Evolutionary conservation across 2,329 filamentous ascomycete species (phyloP).

Genomic region (Diaporthe eres): DNA sequence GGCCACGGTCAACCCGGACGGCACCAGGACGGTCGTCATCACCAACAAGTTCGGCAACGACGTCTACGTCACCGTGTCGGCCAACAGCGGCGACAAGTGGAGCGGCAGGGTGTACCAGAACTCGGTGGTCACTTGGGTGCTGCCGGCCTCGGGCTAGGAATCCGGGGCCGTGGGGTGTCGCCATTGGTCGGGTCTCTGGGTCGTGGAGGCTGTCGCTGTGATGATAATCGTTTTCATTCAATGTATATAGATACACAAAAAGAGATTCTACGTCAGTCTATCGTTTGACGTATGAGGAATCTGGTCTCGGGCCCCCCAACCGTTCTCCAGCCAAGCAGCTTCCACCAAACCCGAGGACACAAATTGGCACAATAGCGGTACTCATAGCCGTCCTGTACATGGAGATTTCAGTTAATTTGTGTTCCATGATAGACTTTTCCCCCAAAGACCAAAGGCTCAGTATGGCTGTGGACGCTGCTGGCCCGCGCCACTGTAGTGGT

Average conservation of each 20-base stretch:
- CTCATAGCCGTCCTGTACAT: not conserved
- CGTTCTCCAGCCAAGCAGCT: not conserved
- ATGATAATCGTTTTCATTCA: not conserved
- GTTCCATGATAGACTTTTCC: not conserved
- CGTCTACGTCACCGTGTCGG: slow-evolving; percentile 56
- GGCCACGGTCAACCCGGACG: slow-evolving; percentile 62
- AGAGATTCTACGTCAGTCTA: not conserved
- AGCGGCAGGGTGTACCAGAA: slow-evolving; percentile 53
- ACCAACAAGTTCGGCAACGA: slow-evolving; percentile 63
- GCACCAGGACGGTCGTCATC: slow-evolving; percentile 59
- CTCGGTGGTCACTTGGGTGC: slow-evolving; percentile 57
- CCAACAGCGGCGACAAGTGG: slow-evolving; percentile 55
- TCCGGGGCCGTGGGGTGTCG: not conserved
- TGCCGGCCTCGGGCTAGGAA: slow-evolving; percentile 46
- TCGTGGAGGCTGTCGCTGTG: not conserved
- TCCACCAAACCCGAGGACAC: not conserved
- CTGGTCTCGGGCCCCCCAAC: not conserved
- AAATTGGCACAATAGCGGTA: not conserved
- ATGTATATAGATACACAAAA: not conserved
- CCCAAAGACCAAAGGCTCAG: too few species aligned
- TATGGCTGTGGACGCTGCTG: not conserved
- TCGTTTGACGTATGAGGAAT: not conserved
- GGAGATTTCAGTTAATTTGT: not conserved
- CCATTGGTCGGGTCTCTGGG: not conserved
- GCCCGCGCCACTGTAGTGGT: slow-evolving; percentile 68